Evolutionary conservation across 2,329 filamentous ascomycete species (phyloP).

Genomic region (Xylariaceae sp.): DNA sequence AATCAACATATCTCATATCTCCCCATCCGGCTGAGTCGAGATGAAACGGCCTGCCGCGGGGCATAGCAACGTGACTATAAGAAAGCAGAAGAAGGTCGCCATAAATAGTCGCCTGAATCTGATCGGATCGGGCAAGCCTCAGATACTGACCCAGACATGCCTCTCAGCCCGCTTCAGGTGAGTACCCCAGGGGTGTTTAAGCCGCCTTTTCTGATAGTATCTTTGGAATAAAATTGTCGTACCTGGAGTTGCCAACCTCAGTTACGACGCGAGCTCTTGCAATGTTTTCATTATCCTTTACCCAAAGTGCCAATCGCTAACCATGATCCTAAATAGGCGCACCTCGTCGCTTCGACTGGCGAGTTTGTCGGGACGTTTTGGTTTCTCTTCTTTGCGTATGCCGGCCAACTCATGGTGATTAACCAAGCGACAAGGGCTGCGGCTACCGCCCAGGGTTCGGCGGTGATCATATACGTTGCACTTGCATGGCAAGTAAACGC

Average conservation of each 20-base stretch:
- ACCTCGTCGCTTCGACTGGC: constrained; percentile 37
- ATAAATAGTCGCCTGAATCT: neutral
- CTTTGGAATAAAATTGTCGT: neutral
- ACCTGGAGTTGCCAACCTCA: neutral
- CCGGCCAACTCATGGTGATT: constrained; percentile 32
- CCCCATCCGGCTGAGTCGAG: neutral
- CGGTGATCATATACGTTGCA: constrained; percentile 38
- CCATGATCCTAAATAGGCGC: constrained; percentile 26
- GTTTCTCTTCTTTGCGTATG: constrained; percentile 42
- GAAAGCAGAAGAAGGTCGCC: neutral
- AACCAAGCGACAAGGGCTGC: constrained; percentile 14
- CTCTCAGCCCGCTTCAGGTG: neutral
- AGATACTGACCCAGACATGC: neutral
- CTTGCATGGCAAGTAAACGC: constrained; percentile 33
- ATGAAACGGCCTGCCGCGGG: neutral
- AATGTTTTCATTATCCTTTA: neutral
- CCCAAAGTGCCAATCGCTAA: constrained; percentile 1
- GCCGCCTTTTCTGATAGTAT: neutral
- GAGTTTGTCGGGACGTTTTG: constrained; percentile 43
- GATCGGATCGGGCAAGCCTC: neutral
- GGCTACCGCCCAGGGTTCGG: constrained; percentile 19
- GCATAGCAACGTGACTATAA: neutral
- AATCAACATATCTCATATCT: neutral
- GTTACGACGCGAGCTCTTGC: neutral
- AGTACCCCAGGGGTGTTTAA: neutral